A percentile compares a stretch with the other conserved stretches of the same genome.
Evolutionary conservation across 2,329 filamentous ascomycete genomes (phyloP).

Genomic region (Exophiala lecanii-corni): DNA sequence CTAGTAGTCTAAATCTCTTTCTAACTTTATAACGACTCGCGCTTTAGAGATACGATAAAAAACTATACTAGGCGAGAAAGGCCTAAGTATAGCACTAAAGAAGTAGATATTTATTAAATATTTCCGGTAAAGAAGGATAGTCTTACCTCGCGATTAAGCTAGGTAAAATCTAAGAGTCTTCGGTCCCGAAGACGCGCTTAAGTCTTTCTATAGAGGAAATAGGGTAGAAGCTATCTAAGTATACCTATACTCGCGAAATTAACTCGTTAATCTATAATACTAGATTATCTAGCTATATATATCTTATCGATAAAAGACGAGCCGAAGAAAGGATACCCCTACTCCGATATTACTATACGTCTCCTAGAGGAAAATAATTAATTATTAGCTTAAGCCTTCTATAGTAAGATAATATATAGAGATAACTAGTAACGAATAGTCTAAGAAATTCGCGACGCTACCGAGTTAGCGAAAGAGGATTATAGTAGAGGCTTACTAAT

Average conservation of each 20-base stretch:
- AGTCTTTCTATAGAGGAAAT: constrained; percentile 7
- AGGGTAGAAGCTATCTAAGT: constrained; percentile 2
- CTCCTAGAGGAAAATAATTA: not conserved
- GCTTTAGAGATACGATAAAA: constrained; percentile 1
- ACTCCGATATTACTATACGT: constrained; percentile 2
- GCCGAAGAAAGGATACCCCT: constrained; percentile 4
- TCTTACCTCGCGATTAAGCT: constrained; percentile 4
- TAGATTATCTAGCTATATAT: constrained; percentile 3
- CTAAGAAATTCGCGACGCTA: constrained; percentile 3
- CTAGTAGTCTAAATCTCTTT: constrained; percentile 5
- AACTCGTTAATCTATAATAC: not conserved
- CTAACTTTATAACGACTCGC: constrained; percentile 4
- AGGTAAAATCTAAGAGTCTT: constrained; percentile 2
- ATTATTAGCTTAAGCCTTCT: constrained; percentile 1
- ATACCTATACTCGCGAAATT: constrained; percentile 3
- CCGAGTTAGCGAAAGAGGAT: not conserved
- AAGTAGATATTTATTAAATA: constrained; percentile 5
- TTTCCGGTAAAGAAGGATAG: not conserved
- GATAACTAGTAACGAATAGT: constrained; percentile 1
- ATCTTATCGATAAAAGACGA: constrained; percentile 8
- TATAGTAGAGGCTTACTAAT: not conserved
- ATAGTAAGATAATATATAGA: not conserved
- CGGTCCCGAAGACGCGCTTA: constrained; percentile 2
- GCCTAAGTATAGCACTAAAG: constrained; percentile 2
- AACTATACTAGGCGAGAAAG: constrained; percentile 1